Conservation (phyloP, 345 rosid species). For the Rhizophora mangle region DNA sequence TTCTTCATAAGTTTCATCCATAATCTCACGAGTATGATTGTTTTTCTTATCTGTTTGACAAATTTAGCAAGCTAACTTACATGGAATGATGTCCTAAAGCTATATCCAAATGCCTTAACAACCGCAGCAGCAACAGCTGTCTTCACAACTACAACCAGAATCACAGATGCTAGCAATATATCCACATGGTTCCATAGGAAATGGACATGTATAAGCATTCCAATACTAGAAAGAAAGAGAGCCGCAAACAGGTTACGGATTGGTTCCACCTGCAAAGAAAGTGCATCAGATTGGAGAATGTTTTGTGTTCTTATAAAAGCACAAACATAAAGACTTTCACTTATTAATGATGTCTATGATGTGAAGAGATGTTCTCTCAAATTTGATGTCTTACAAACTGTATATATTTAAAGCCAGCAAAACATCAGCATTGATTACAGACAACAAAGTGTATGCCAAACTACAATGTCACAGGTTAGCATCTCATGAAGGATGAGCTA, state of each 20-base stretch:
- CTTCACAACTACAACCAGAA: conserved; percentile 85
- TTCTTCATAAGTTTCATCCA: background rate
- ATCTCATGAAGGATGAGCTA: no score
- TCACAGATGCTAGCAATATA: conserved; percentile 91
- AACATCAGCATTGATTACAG: no score
- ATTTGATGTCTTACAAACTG: no score
- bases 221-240: conserved; percentile 94
- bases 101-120: conserved; percentile 75
- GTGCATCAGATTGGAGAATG: background rate
- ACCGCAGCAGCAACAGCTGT: conserved; percentile 72
- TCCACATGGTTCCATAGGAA: conserved; percentile 99
- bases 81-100: conserved; percentile 74
- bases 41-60: background rate
- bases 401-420: no score
- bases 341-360: no score
- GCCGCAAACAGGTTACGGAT: conserved; percentile 95
- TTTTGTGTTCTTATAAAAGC: background rate
- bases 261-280: conserved; percentile 77
- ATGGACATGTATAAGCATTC: conserved; percentile 96
- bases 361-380: no score
- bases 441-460: no score
- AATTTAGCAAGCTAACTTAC: conserved; percentile 47
- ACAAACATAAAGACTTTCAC: background rate
- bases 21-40: background rate
- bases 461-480: no score